phyloP scores from a whole-genome alignment of 306 rosid species.

The Neltuma alba region DNA sequence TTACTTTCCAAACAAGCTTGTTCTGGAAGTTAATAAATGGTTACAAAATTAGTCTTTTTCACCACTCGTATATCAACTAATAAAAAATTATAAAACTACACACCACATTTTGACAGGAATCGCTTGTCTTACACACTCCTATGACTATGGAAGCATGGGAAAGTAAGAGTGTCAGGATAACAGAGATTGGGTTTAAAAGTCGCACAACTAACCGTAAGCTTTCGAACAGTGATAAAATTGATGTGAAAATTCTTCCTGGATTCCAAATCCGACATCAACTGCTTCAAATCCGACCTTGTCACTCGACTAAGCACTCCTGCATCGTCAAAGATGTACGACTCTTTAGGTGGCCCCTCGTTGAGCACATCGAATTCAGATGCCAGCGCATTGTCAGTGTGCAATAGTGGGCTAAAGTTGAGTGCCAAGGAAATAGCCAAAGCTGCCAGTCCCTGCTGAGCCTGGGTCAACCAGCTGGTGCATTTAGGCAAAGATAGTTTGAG shows the following conservation, averaged over 20 bases:
- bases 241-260: slow-evolving; percentile 78
- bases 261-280: slow-evolving; percentile 77
- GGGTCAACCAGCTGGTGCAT: slow-evolving; percentile 55
- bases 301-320: slow-evolving; percentile 96
- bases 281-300: slow-evolving; percentile 82
- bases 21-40: neutral
- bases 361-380: slow-evolving; percentile 96
- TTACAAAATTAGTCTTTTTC: neutral
- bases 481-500: slow-evolving; percentile 39
- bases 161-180: neutral
- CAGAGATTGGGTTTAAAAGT: neutral
- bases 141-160: neutral
- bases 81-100: neutral
- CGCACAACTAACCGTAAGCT: slow-evolving; percentile 79
- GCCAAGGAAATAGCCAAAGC: slow-evolving; percentile 87
- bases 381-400: slow-evolving; percentile 60
- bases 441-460: slow-evolving; percentile 84
- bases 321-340: slow-evolving; percentile 81
- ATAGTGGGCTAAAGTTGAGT: slow-evolving; percentile 71
- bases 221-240: slow-evolving; percentile 82
- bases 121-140: neutral
- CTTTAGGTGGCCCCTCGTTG: slow-evolving; percentile 80
- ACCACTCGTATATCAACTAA: neutral
- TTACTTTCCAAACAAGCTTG: neutral
- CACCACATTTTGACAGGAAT: neutral